phyloP scores from a whole-genome alignment of 495 filamentous ascomycete genomes.

The Geoglossum glabrum region DNA sequence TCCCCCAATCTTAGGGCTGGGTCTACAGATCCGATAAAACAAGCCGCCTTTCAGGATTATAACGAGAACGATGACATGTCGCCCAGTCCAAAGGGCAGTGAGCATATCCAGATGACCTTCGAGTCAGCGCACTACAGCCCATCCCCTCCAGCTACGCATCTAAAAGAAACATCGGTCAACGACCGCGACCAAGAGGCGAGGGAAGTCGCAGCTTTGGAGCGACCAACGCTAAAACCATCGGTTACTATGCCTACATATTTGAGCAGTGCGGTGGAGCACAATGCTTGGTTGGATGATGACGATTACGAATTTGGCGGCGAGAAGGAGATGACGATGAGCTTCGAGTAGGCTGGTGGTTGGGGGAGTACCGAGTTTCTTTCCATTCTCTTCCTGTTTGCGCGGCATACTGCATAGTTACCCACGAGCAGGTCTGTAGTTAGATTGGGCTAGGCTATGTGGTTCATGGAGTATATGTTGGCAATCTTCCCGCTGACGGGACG shows the following conservation, averaged over 20 bases:
- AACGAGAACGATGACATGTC: conserved; percentile 5
- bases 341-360: conserved; percentile 20
- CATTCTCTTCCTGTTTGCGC: neutral
- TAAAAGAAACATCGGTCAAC: neutral
- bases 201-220: neutral
- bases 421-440: neutral
- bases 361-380: neutral
- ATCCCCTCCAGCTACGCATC: neutral
- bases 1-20: neutral
- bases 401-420: neutral
- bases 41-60: neutral
- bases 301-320: conserved; percentile 28
- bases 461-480: neutral
- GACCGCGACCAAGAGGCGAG: neutral
- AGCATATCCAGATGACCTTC: conserved; percentile 52
- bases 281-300: conserved; percentile 73
- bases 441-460: neutral
- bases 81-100: conserved; percentile 17
- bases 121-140: conserved; percentile 35
- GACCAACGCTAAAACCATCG: conserved; percentile 24
- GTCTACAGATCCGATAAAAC: neutral
- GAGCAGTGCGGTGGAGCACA: conserved; percentile 31
- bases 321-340: conserved; percentile 35
- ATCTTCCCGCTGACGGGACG: neutral
- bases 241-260: conserved; percentile 19